A percentile compares a stretch with the other conserved stretches of the same genome.
phyloP scores from a whole-genome alignment of 306 rosid species.

The Ormosia semicastrata region DNA sequence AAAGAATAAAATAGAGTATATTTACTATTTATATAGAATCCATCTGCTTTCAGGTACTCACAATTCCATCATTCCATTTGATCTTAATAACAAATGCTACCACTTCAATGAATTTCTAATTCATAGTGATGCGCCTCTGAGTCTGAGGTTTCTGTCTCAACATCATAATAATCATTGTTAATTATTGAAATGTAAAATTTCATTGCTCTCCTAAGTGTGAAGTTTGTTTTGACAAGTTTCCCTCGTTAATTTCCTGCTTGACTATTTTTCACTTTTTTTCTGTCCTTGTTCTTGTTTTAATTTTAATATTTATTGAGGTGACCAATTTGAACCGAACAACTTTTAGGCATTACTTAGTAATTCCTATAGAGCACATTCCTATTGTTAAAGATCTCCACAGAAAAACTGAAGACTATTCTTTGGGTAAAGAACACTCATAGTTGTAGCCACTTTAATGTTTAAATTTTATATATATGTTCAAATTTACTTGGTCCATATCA shows the following conservation, averaged over 20 bases:
- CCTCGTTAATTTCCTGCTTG: background rate
- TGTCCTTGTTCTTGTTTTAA: background rate
- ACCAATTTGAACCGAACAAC: background rate
- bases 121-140: background rate
- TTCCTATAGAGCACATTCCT: constrained; percentile 68
- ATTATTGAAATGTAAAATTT: background rate
- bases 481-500: background rate
- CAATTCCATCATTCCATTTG: background rate
- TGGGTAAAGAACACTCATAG: constrained; percentile 49
- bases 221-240: background rate
- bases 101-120: background rate
- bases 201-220: background rate
- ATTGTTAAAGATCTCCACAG: constrained; percentile 60
- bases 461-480: background rate
- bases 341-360: constrained; percentile 77
- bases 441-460: constrained; percentile 1
- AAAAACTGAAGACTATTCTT: constrained; percentile 51
- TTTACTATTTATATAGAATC: too few species aligned
- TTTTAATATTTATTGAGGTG: background rate
- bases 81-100: background rate
- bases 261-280: background rate
- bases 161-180: background rate
- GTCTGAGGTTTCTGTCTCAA: background rate
- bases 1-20: too few species aligned
- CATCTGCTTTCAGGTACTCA: constrained; percentile 65